Conservation (phyloP, 129 eudicot genomes). For the Heracleum sosnowskyi region DNA sequence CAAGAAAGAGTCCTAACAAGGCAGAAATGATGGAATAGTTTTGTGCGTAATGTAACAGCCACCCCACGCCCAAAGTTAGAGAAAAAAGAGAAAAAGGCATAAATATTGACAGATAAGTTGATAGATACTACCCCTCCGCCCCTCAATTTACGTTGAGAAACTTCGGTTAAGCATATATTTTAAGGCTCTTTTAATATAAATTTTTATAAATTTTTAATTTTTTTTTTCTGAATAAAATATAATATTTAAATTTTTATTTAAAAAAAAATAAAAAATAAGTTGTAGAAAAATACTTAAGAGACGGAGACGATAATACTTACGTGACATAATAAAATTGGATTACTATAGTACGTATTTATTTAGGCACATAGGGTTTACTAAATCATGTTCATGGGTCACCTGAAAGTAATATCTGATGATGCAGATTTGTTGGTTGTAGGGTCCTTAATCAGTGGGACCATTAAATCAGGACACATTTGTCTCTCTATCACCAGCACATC, state of each 20-base stretch:
- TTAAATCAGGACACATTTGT: slow-evolving; percentile 15
- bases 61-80: neutral
- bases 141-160: too few relatives aligned
- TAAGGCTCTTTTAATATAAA: too few relatives aligned
- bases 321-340: too few relatives aligned
- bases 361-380: slow-evolving; percentile 2
- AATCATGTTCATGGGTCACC: slow-evolving; percentile 23
- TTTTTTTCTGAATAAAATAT: too few relatives aligned
- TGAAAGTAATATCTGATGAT: slow-evolving; percentile 17
- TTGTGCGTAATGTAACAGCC: neutral
- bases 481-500: slow-evolving; percentile 16
- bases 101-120: neutral
- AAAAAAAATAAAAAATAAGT: too few relatives aligned
- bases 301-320: too few relatives aligned
- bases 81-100: neutral
- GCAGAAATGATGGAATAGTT: neutral
- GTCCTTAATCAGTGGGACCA: neutral
- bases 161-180: too few relatives aligned
- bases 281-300: too few relatives aligned
- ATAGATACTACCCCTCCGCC: too few relatives aligned
- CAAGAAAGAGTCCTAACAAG: neutral
- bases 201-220: too few relatives aligned
- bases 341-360: too few relatives aligned
- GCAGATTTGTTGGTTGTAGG: slow-evolving; percentile 13
- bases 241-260: too few relatives aligned